These are phyloP conservation scores for Termitomyces sp. DNA, from an alignment of 768 basidiomycete genomes.

Conservation along the genomic window DNA sequence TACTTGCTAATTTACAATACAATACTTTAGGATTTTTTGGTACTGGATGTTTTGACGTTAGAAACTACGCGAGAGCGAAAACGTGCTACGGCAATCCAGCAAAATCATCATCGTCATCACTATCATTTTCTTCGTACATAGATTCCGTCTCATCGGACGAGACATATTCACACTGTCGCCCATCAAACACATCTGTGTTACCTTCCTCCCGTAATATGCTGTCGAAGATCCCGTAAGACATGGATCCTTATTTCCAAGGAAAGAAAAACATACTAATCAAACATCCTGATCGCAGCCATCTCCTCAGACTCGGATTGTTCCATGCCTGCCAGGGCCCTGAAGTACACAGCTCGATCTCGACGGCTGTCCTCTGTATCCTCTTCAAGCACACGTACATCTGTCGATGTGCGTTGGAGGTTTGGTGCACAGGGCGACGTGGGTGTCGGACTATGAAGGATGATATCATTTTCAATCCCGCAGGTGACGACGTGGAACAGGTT, in stretches of 20 bases:
- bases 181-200: slow-evolving; percentile 48
- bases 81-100: neutral
- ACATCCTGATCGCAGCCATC: slow-evolving; percentile 53
- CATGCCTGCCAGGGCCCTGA: slow-evolving; percentile 29
- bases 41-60: neutral
- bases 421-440: slow-evolving; percentile 47
- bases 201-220: slow-evolving; percentile 64
- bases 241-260: neutral
- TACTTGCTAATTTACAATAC: slow-evolving; percentile 3
- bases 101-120: slow-evolving; percentile 9
- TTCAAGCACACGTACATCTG: slow-evolving; percentile 43
- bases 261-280: slow-evolving; percentile 49
- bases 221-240: neutral
- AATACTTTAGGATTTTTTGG: neutral
- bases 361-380: slow-evolving; percentile 26
- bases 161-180: slow-evolving; percentile 33
- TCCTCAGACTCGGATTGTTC: slow-evolving; percentile 37
- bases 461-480: slow-evolving; percentile 68
- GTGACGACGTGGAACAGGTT: slow-evolving; percentile 62
- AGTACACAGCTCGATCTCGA: slow-evolving; percentile 32
- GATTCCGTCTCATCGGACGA: slow-evolving; percentile 25
- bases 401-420: slow-evolving; percentile 43
- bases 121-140: slow-evolving; percentile 23
- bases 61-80: neutral
- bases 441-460: slow-evolving; percentile 68